Base-by-base conservation (phyloP, 2,329 filamentous ascomycete genomes). In the Dothideomycetes sp. region DNA sequence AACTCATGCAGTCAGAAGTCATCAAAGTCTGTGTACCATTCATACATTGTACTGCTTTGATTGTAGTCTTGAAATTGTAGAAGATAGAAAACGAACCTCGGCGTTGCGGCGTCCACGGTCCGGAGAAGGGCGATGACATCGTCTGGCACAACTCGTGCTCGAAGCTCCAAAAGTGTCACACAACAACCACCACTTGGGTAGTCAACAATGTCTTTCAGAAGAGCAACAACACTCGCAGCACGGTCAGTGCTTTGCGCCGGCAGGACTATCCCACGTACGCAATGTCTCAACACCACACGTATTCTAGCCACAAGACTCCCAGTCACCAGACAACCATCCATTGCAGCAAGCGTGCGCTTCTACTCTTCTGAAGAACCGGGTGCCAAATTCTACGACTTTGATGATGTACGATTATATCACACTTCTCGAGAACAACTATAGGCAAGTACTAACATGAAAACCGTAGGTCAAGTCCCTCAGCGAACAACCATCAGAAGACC, bases 401-500 rank as follows among this genome's bases (percentile, higher is more conserved):
- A 30, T 5, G 30, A 16, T 28, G 12, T 28, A 25, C 23, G 23
- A 12, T 25, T 8, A 25, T 33, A 5, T 17, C 10, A 3, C 16
- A 20, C 4, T 22, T 32, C 13, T 28, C 38, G 24, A 31, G 10
- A 6, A 3, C 31, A 17, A 20, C 15, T 18, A n/a, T 38, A 43
- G 45, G 43, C 31, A 45, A 31, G 40, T 45, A 16, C 33, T 24
- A 34, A 42, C 47, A 35, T 23, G 45, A 12, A 25, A 47, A 40
- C 43, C 45, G 8, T 43, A 63, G 51, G 49, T 66, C 42, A 57
- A 64, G 40, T 44, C 56, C 42, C 53, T 65, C 33, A 51, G 39
- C 51, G 55, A 32, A 46, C 51, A 48, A 45, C 63, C 58, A 37
- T 62, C 45, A 9, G 17, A 43, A 0, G 50, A 53, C 11, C 47